Evolutionary conservation across 768 basidiomycete species (phyloP).

Genomic region (Suillus hirtellus): DNA sequence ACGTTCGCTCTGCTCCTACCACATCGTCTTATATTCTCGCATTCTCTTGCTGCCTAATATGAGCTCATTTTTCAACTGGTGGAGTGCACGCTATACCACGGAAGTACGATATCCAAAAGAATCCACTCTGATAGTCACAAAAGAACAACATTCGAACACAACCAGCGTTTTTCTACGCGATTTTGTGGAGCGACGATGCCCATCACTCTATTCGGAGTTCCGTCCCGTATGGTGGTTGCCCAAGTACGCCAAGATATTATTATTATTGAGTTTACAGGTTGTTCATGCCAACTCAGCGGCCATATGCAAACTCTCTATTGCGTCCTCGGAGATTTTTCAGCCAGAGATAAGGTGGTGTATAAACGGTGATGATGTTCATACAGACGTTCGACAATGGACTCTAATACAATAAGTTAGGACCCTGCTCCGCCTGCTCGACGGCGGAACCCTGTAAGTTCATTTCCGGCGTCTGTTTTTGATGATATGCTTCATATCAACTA

Average conservation of each 20-base stretch:
- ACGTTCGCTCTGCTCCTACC: background rate
- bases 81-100: constrained; percentile 16
- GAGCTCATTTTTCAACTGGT: constrained; percentile 21
- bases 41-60: constrained; percentile 13
- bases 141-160: constrained; percentile 13
- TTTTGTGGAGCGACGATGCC: constrained; percentile 33
- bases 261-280: constrained; percentile 2
- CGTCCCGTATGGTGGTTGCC: constrained; percentile 36
- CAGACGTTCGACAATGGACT: background rate
- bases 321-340: constrained; percentile 32
- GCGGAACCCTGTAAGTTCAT: constrained; percentile 33
- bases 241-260: constrained; percentile 21
- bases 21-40: background rate
- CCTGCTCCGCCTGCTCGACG: constrained; percentile 30
- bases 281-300: constrained; percentile 27
- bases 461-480: constrained; percentile 6
- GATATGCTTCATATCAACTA: constrained; percentile 9
- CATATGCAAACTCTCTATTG: constrained; percentile 36
- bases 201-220: constrained; percentile 29
- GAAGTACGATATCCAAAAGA: constrained; percentile 23
- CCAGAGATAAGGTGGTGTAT: constrained; percentile 30
- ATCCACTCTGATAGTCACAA: constrained; percentile 23
- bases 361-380: constrained; percentile 23
- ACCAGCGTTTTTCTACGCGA: constrained; percentile 27
- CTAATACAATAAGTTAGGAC: constrained; percentile 24